phyloP scores from a whole-genome alignment of 495 filamentous ascomycete genomes.

The Aspergillus olivimuriae region DNA sequence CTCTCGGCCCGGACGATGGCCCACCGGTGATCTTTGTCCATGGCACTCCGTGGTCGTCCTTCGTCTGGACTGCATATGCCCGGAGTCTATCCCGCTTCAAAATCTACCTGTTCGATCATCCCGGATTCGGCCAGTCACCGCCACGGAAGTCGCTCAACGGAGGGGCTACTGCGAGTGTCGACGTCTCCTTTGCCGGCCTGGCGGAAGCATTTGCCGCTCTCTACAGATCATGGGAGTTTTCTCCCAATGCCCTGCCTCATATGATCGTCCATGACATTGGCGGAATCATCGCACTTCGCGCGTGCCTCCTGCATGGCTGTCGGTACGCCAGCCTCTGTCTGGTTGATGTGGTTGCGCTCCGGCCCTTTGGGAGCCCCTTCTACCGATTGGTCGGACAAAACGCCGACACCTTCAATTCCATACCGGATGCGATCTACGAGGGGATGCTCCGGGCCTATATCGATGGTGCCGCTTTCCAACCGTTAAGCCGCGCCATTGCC shows the following conservation, averaged over 20 bases:
- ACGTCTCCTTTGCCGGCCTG: constrained; percentile 20
- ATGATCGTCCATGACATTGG: constrained; percentile 29
- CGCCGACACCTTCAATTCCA: constrained; percentile 14
- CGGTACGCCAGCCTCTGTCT: constrained; percentile 24
- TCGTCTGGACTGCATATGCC: constrained; percentile 22
- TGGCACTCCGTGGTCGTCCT: constrained; percentile 11
- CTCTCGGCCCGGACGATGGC: background rate
- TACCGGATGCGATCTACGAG: constrained; percentile 21
- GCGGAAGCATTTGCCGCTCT: constrained; percentile 24
- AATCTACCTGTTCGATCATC: constrained; percentile 33
- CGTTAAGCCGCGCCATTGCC: constrained; percentile 13
- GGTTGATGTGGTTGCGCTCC: constrained; percentile 27
- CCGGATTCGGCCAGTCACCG: constrained; percentile 23
- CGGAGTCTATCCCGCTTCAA: constrained; percentile 17
- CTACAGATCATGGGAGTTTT: constrained; percentile 18
- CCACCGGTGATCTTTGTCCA: constrained; percentile 4
- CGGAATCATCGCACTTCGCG: constrained; percentile 23
- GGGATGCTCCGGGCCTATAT: constrained; percentile 26
- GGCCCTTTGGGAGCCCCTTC: constrained; percentile 23
- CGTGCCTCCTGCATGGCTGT: constrained; percentile 18
- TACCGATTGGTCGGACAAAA: constrained; percentile 26
- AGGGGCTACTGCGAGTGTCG: constrained; percentile 1
- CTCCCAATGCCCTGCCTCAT: constrained; percentile 14
- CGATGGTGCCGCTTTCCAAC: constrained; percentile 15
- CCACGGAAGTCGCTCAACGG: constrained; percentile 9